Evolutionary conservation across 371 early-diverging fungal species (phyloP).

Genomic region (Mortierella polycephala): DNA sequence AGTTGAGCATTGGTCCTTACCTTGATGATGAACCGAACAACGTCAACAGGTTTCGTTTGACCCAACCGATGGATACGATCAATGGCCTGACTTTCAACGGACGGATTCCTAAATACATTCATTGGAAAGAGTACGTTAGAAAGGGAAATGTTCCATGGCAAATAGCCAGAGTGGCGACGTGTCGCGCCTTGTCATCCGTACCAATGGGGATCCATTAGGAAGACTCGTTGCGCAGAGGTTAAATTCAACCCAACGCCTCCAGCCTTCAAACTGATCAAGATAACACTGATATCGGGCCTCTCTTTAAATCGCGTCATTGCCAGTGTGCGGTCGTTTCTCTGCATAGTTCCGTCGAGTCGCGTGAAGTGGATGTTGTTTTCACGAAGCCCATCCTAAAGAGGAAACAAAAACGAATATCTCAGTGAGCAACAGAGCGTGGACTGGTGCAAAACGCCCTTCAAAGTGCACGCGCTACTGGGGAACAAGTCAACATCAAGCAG

Average conservation of each 20-base stretch:
- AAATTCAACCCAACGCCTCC: constrained; percentile 93
- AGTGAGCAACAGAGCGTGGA: neutral
- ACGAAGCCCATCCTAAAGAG: constrained; percentile 36
- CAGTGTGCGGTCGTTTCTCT: constrained; percentile 66
- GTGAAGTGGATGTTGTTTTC: constrained; percentile 59
- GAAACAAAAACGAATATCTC: no score
- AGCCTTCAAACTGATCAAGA: constrained; percentile 88
- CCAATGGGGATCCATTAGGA: constrained; percentile 68
- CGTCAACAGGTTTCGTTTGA: constrained; percentile 61
- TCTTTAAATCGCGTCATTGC: constrained; percentile 67
- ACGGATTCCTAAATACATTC: constrained; percentile 68
- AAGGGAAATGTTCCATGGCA: neutral
- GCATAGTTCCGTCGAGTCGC: constrained; percentile 80
- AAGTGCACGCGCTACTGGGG: neutral
- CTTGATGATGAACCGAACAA: constrained; percentile 63
- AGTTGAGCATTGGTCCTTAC: constrained; percentile 15
- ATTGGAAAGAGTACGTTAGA: neutral
- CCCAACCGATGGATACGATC: constrained; percentile 83
- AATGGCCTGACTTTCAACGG: constrained; percentile 87
- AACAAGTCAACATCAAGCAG: neutral
- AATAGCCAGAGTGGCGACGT: neutral
- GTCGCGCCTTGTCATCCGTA: constrained; percentile 22
- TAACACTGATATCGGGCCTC: constrained; percentile 61
- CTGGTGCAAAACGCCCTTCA: neutral
- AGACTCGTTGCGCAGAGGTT: constrained; percentile 80